Evolutionary conservation across 2,329 filamentous ascomycete genomes (phyloP).

Genomic region (Fusarium succisae): DNA sequence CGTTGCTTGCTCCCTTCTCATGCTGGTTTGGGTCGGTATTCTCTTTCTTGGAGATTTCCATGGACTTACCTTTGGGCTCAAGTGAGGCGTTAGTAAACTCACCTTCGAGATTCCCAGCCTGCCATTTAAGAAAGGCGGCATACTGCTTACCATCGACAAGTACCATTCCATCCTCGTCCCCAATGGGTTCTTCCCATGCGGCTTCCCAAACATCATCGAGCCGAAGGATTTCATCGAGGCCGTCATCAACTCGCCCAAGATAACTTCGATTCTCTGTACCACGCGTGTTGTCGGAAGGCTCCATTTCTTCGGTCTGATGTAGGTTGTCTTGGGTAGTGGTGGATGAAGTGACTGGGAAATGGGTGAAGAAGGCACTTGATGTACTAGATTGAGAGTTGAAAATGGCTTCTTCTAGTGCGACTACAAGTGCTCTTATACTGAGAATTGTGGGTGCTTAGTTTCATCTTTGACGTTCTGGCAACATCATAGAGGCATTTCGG

Average conservation of each 20-base stretch:
- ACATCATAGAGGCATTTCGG: neutral
- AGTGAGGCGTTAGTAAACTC: neutral
- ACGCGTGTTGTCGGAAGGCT: neutral
- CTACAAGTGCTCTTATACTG: neutral
- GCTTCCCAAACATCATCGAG: neutral
- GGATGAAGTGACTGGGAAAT: no score
- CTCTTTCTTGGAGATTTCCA: accelerated
- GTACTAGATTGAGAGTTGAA: neutral
- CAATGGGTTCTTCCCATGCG: neutral
- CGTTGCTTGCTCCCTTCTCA: neutral
- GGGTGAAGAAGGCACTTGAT: neutral
- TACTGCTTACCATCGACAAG: neutral
- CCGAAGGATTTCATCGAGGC: neutral
- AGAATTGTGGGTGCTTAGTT: accelerated
- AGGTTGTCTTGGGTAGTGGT: no score
- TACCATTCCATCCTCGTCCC: neutral
- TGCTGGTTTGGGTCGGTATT: neutral
- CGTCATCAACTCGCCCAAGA: neutral
- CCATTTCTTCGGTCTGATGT: neutral
- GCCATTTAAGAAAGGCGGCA: neutral
- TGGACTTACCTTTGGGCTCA: neutral
- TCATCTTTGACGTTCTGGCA: neutral
- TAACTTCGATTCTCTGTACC: accelerated
- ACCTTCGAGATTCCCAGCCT: neutral
- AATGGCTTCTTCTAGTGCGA: no score